Evolutionary conservation across 805 yeast species (phyloP).

Genomic region (Suhomyces sp.): DNA sequence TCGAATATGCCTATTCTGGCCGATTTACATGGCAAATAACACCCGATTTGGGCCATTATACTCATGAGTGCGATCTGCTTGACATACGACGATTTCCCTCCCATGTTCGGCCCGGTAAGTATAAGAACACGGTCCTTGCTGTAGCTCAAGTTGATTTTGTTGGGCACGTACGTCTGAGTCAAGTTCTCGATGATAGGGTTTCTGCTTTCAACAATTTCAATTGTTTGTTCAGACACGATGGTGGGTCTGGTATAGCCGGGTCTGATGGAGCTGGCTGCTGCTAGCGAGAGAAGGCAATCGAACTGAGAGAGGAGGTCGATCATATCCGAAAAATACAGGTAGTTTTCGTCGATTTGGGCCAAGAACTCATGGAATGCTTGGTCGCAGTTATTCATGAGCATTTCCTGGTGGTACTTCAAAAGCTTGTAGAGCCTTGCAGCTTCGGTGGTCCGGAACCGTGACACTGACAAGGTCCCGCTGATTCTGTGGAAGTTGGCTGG

Average conservation of each 20-base stretch:
- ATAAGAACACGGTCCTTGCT: constrained; percentile 52
- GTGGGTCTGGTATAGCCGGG: constrained; percentile 47
- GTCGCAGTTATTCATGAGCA: constrained; percentile 46
- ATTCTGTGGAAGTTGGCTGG: constrained; percentile 80
- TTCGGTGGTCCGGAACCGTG: constrained; percentile 70
- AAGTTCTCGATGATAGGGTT: constrained; percentile 65
- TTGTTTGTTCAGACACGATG: constrained; percentile 43
- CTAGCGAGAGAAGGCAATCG: constrained; percentile 67
- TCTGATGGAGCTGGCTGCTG: constrained; percentile 49
- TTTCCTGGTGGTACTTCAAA: constrained; percentile 60
- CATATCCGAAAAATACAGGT: constrained; percentile 31
- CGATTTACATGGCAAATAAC: constrained; percentile 64
- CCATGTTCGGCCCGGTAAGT: constrained; percentile 87
- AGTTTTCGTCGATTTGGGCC: constrained; percentile 27
- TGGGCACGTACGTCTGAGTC: constrained; percentile 54
- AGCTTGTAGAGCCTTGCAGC: constrained; percentile 49
- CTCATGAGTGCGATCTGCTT: constrained; percentile 68
- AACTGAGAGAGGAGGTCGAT: constrained; percentile 50
- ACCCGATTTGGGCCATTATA: constrained; percentile 75
- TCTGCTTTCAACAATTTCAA: constrained; percentile 52
- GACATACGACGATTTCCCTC: constrained; percentile 79
- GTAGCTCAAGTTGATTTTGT: constrained; percentile 52
- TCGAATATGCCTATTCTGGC: constrained; percentile 70
- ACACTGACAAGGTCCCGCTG: constrained; percentile 62
- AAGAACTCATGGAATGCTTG: constrained; percentile 44